These are phyloP conservation scores for Flaveria trinervia DNA, from an alignment of 129 eudicot species.

Conservation along the genomic window DNA sequence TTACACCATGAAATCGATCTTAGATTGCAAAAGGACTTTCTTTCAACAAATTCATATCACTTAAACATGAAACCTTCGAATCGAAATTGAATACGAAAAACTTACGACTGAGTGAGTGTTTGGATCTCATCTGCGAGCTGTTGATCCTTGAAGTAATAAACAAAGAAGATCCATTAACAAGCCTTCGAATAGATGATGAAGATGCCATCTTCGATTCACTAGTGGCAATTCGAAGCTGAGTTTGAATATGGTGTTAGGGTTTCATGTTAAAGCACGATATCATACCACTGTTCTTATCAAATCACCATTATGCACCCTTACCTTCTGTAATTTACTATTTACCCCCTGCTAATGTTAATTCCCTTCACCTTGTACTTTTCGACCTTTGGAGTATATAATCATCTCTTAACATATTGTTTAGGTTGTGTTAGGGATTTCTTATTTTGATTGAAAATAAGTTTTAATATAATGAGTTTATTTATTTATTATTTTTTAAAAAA, in stretches of 20 bases:
- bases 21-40: not conserved
- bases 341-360: too few species aligned
- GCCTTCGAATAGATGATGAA: constrained; percentile 14
- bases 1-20: not conserved
- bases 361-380: too few species aligned
- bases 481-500: too few species aligned
- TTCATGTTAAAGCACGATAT: not conserved
- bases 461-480: too few species aligned
- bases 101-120: constrained; percentile 35
- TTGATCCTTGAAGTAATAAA: constrained; percentile 21
- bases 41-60: not conserved
- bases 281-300: too few species aligned
- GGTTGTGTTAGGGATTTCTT: too few species aligned
- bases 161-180: constrained; percentile 26
- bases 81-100: not conserved
- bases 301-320: not conserved
- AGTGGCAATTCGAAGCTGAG: not conserved
- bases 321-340: too few species aligned
- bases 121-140: constrained; percentile 30
- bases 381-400: too few species aligned
- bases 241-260: not conserved
- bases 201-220: constrained; percentile 19
- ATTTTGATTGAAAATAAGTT: too few species aligned
- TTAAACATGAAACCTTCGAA: not conserved
- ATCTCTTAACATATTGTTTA: too few species aligned